Evolutionary conservation across 2,329 filamentous ascomycete genomes (phyloP), one percentile per base, ranked within the genome.

Genomic region (Didymella sp.): DNA sequence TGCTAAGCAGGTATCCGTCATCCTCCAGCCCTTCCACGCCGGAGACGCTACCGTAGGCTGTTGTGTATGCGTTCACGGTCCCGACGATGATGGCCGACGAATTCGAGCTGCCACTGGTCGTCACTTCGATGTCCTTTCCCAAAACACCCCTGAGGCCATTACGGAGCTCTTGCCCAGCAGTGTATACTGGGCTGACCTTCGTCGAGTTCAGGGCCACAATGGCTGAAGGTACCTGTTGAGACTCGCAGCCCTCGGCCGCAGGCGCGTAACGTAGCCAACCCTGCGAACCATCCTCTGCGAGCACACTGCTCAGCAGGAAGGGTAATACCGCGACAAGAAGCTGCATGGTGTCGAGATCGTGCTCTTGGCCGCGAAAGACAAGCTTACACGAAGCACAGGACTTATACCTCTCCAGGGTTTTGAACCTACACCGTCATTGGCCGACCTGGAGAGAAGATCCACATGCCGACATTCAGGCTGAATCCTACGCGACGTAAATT

Each of bases 211-310:
- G 77, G 3, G 79, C 75, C 31, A 85, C 71, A 50, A 89, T 81
- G 11, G 63, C 75, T 1, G 75, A 76, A 4, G 86, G 85, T 4
- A 84, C 65, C 33, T 74, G 75, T 35, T 74, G 73, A 44, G 79
- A 76, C 46, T 64, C 69, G 11, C 72, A 66, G 24, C 76, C 72
- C 49, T 74, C 60, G 5, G 80, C 74, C 13, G 87, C 67, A 8
- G 81, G 79, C 28, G 86, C 86, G 69, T 89, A 89, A 45, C 87
- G 82, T 52, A 89, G 73, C 87, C 87, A 90, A 44, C 78, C 87
- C 54, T 82, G 77, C 22, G 86, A 74, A 11, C 87, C 87, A 66
- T 84, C 82, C 65, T 90, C 87, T 35, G 85, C 86, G 6, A 56
- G 21, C 11, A 49, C 58, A 28, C 37, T 4, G 7, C 41, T 22